These are phyloP conservation scores for Fragaria vesca DNA, from an alignment of 306 rosid genomes.

Conservation along the genomic window DNA sequence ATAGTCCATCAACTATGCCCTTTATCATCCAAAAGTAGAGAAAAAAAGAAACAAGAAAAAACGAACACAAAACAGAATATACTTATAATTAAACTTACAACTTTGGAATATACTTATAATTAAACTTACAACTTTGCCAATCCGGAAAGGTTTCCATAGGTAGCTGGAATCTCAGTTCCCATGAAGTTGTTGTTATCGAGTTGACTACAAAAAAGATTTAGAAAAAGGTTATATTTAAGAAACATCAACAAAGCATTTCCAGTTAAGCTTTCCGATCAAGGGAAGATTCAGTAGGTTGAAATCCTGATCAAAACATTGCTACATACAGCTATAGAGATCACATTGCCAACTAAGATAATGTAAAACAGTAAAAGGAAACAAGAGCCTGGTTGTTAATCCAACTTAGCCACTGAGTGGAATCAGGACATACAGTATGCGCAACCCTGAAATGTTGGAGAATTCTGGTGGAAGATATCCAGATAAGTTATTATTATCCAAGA, in stretches of 20 bases:
- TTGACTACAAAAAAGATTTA: constrained; percentile 60
- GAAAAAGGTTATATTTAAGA: background rate
- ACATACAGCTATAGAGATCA: background rate
- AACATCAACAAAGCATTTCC: background rate
- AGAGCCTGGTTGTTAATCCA: constrained; percentile 1
- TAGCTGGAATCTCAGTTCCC: constrained; percentile 60
- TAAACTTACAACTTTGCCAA: constrained; percentile 75
- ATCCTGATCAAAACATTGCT: background rate
- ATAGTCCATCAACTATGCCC: background rate
- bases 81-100: constrained; percentile 49
- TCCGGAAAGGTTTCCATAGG: constrained; percentile 53
- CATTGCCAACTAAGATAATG: background rate
- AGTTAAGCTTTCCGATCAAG: background rate
- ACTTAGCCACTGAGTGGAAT: background rate
- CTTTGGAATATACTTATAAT: constrained; percentile 30
- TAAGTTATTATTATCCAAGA: constrained; percentile 50
- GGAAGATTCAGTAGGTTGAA: background rate
- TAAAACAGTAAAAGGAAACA: background rate
- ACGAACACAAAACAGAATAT: constrained; percentile 1
- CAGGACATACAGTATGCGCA: constrained; percentile 37
- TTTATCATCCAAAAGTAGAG: background rate
- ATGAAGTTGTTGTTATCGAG: constrained; percentile 84
- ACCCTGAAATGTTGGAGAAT: constrained; percentile 19
- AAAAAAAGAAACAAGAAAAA: background rate
- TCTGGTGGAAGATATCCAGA: constrained; percentile 46